Evolutionary conservation across 768 basidiomycete genomes (phyloP).

Genomic region (Lactifluus hygrophoroides): DNA sequence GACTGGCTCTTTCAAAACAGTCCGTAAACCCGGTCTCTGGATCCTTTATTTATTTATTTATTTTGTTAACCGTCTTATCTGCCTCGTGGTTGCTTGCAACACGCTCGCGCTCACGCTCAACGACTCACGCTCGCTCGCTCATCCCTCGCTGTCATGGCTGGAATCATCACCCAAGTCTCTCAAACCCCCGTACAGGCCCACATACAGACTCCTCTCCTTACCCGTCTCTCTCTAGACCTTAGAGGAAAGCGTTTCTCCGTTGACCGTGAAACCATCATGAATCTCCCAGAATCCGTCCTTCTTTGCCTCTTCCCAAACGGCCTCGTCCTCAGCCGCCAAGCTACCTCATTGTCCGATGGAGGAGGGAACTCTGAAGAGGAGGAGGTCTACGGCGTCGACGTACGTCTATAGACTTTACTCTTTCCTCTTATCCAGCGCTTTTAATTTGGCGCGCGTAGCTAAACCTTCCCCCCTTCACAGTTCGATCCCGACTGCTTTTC

Average conservation of each 20-base stretch:
- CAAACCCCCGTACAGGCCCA: conserved; percentile 59
- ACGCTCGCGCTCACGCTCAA: neutral
- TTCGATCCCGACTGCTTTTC: conserved; percentile 97
- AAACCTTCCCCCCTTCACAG: conserved; percentile 34
- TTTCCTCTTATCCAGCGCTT: conserved; percentile 12
- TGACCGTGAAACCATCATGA: conserved; percentile 97
- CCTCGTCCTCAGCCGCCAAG: conserved; percentile 84
- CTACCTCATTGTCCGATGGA: conserved; percentile 62
- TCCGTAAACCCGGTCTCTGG: neutral
- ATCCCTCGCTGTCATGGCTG: conserved; percentile 28
- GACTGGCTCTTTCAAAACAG: neutral
- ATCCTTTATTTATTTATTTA: neutral
- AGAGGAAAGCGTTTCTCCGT: conserved; percentile 88
- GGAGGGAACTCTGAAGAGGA: conserved; percentile 74
- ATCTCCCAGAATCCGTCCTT: conserved; percentile 93
- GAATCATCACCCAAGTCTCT: conserved; percentile 43
- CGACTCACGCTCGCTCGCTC: too few species aligned
- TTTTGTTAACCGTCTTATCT: neutral
- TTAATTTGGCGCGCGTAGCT: conserved; percentile 5
- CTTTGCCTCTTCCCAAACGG: conserved; percentile 97
- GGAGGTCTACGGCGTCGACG: conserved; percentile 93
- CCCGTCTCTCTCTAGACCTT: conserved; percentile 84
- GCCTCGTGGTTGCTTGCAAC: neutral
- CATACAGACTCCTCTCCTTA: conserved; percentile 80
- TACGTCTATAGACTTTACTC: conserved; percentile 38